phyloP scores from a whole-genome alignment of 2,329 filamentous ascomycete genomes.

The Aspergillus quadrilineatus region DNA sequence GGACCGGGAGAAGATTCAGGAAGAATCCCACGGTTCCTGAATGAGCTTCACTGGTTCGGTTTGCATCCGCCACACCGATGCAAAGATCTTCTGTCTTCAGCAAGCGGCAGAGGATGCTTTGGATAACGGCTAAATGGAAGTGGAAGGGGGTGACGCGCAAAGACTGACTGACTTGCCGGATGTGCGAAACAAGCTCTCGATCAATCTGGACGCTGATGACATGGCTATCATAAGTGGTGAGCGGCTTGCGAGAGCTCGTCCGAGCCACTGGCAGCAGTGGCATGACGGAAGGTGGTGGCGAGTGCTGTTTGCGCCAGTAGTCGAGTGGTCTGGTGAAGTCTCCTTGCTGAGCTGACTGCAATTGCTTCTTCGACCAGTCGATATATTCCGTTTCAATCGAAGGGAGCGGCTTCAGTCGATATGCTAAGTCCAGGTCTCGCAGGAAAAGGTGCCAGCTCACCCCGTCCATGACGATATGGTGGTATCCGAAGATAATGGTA shows the following conservation, averaged over 20 bases:
- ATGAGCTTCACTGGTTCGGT: background rate
- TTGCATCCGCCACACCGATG: slow-evolving; percentile 12
- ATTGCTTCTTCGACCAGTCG: slow-evolving; percentile 1
- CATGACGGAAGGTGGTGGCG: background rate
- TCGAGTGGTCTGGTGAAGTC: background rate
- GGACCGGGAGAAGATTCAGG: slow-evolving; percentile 10
- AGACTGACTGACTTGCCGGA: background rate
- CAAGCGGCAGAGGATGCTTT: background rate
- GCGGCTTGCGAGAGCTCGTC: background rate
- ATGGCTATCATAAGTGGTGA: background rate
- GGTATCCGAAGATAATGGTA: slow-evolving; percentile 9
- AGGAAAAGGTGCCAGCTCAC: slow-evolving; percentile 11
- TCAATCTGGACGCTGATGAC: background rate
- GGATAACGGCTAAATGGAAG: slow-evolving; percentile 7
- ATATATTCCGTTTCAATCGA: background rate
- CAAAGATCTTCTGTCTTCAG: background rate
- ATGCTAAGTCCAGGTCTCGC: background rate
- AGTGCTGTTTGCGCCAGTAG: slow-evolving; percentile 4
- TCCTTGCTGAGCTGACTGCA: background rate
- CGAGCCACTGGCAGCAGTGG: slow-evolving; percentile 4
- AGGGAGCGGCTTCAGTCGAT: background rate
- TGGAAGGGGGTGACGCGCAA: slow-evolving; percentile 4
- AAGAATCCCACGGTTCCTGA: slow-evolving; percentile 7
- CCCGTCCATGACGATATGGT: slow-evolving; percentile 22
- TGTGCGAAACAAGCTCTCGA: background rate